Evolutionary conservation across 108 stramenopile genomes (phyloP), one percentile per base, ranked within the genome.

Genomic region (Pseudonitzschia multistriata): DNA sequence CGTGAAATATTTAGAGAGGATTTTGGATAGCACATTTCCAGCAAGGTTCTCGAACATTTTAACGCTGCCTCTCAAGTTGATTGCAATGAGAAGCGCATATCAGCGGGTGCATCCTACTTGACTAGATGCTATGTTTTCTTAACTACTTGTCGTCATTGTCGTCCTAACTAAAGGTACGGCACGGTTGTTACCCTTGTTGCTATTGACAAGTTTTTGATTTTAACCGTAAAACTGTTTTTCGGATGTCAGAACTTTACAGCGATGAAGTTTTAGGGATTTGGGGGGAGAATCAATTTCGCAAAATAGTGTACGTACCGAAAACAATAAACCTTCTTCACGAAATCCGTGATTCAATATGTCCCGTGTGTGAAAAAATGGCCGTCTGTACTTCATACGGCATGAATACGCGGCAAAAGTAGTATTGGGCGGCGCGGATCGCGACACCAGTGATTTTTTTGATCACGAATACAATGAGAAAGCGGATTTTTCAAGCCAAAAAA

Each of bases 1-100:
- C 39, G 79, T 79, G 71, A 87, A 87, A 59, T 87, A 87, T 68
- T 87, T 82, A 27, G 83, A 80, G 36, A 87, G 72, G 22, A 83
- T 56, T 28, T 79, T 59, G 22, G 71, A 61, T 22, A 84, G 71
- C 1, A 84, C 54, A 49, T 80, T 82, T 10, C 81, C 79, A 1
- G 73, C 79, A 36, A 87, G 68, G n/a, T 81, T 74, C 67, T 87
- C 86, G 42, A 87, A 81, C 86, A 87, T 87, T 52, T 52, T 52
- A 45, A 45, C 42, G 42, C 17, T 52, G 11, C 21, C 21, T 25
- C 21, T 52, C 50, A 52, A 8, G 50, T 22, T 25, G 11, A 25
- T 19, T 52, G 22, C 21, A 17, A 39, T 25, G 21, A 19, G 22
- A 25, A 8, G 24, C 21, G 50, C 50, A 52, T 52, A 24, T 52